Base-by-base conservation (phyloP, 75 land plant genomes). In the Cupressus sempervirens region DNA sequence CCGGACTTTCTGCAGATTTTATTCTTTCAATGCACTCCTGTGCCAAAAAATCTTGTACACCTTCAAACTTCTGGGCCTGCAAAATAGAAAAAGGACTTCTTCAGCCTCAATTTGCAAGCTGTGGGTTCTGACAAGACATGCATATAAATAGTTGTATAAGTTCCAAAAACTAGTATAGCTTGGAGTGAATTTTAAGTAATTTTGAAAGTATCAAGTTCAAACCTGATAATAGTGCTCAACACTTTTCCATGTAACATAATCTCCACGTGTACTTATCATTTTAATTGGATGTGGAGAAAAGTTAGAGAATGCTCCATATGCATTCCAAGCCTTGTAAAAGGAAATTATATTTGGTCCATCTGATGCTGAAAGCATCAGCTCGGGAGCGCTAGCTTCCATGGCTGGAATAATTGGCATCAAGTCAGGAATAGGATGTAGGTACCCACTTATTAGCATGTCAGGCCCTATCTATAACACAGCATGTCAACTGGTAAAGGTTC, bases 221-320 rank as follows among this genome's bases (percentile, higher is more conserved):
- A 96, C 99, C 99, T 98, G 99, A 82, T 98, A 98, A 86, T 93
- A 98, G 82, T 98, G 99, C 89, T 98, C 99, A 1, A 95, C 98
- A 85, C 94, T 95, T 32, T 88, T 81, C 99, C 99, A 98, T 20
- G 86, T 85, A 36, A 46, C 41, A 75, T 86, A 70, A 16, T 86
- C 84, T 65, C 99, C 99, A 84, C 84, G 84, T 18, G 82, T 87
- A 91, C 92, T 90, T 32, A 88, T 90, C 83, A 96, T 88, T 16
- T 82, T 84, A 80, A 98, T 91, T 56, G 99, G 92, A 84, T 96
- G 97, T 35, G 94, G 92, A 62, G 99, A 96, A 83, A 96, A 98
- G 72, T 98, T 98, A 58, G 99, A 94, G 62, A 98, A 90, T 48
- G 95, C 92, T 74, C 99, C 99, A 91, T 93, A 93, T 14, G 89